Evolutionary conservation across 1,284 basidiomycete genomes (phyloP).

Genomic region (Xanthoconium separans): DNA sequence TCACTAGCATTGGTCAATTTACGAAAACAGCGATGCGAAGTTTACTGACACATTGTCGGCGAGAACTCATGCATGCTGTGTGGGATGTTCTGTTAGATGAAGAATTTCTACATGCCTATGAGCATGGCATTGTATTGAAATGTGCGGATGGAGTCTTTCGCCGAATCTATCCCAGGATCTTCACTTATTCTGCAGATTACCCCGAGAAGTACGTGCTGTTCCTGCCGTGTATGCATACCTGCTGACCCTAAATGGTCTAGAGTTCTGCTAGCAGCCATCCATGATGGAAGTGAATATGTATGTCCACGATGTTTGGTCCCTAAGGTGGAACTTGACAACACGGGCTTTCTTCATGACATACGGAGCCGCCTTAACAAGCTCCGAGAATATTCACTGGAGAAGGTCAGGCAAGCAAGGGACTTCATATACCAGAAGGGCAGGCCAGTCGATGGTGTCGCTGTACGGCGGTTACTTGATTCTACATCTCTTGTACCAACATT

Average conservation of each 20-base stretch:
- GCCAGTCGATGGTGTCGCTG: background rate
- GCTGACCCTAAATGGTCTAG: background rate
- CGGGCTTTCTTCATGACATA: background rate
- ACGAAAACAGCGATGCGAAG: too few relatives aligned
- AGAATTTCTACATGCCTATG: too few relatives aligned
- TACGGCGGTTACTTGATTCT: background rate
- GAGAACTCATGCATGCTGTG: too few relatives aligned
- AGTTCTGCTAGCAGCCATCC: conserved; percentile 16
- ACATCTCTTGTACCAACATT: conserved; percentile 3
- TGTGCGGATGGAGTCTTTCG: too few relatives aligned
- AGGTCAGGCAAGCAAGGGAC: background rate
- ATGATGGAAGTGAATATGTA: conserved; percentile 12
- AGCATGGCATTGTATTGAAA: too few relatives aligned
- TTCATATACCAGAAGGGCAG: conserved; percentile 5
- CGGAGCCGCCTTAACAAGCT: background rate
- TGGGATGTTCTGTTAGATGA: too few relatives aligned
- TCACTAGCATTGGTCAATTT: too few relatives aligned
- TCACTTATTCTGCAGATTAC: too few relatives aligned
- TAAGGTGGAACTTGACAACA: background rate
- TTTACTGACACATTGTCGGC: too few relatives aligned
- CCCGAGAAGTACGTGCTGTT: conserved; percentile 24
- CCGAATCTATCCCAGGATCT: too few relatives aligned
- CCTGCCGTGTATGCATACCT: background rate
- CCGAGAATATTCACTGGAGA: background rate
- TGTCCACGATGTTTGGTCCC: conserved; percentile 6